phyloP scores from a whole-genome alignment of 225 moss, liverwort and hornwort genomes.

The Sphagnum tenellum region DNA sequence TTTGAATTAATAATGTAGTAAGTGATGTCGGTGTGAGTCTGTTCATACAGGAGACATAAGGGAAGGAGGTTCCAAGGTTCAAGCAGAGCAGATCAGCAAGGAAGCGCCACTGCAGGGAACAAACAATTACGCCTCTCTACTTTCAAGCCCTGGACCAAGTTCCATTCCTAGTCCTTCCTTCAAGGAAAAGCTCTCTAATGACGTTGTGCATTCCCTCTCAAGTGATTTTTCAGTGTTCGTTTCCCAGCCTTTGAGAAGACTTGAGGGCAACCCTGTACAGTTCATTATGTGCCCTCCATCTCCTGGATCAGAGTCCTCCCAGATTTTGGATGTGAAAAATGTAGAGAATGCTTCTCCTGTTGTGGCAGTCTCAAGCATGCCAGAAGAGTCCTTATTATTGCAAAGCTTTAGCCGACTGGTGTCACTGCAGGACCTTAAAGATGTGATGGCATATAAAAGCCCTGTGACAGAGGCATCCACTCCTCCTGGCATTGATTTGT shows the following conservation, averaged over 20 bases:
- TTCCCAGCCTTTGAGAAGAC: constrained; percentile 21
- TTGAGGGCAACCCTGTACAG: constrained; percentile 34
- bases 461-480: constrained; percentile 44
- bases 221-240: constrained; percentile 8
- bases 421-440: constrained; percentile 17
- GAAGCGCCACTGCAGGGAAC: constrained; percentile 51
- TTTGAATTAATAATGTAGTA: too few species aligned
- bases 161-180: constrained; percentile 58
- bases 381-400: constrained; percentile 15
- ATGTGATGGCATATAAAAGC: constrained; percentile 33
- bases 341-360: constrained; percentile 25
- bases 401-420: constrained; percentile 34
- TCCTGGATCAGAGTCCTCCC: constrained; percentile 19
- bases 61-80: constrained; percentile 39
- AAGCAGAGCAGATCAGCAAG: constrained; percentile 49
- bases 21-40: neutral
- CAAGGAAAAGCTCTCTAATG: constrained; percentile 39
- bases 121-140: constrained; percentile 52
- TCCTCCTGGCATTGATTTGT: constrained; percentile 23
- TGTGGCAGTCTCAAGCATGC: constrained; percentile 15
- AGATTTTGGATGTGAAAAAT: constrained; percentile 33
- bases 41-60: constrained; percentile 27
- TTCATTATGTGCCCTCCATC: constrained; percentile 17
- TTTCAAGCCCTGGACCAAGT: constrained; percentile 56
- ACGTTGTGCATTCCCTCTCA: constrained; percentile 15